Evolutionary conservation across 1,284 basidiomycete species (phyloP).

Genomic region (Irpex sp.): DNA sequence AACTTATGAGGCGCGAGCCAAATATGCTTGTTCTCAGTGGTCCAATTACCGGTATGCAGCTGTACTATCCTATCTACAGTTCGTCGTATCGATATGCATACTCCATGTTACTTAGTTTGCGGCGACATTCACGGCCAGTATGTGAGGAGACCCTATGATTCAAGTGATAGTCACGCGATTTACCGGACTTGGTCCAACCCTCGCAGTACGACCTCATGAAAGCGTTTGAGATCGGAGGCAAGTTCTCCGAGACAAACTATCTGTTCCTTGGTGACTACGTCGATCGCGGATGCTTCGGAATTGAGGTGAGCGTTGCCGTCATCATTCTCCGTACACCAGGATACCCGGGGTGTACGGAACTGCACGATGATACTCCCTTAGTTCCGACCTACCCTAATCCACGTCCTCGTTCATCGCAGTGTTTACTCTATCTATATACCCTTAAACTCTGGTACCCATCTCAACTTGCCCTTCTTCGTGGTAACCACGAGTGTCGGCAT

Average conservation of each 20-base stretch:
- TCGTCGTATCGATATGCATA: not conserved
- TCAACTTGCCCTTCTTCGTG: slow-evolving; percentile 25
- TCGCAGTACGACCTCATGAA: slow-evolving; percentile 95
- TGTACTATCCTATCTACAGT: slow-evolving; percentile 3
- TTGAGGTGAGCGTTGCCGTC: slow-evolving; percentile 60
- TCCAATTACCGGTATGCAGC: slow-evolving; percentile 82
- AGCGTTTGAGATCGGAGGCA: slow-evolving; percentile 94
- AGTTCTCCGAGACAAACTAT: slow-evolving; percentile 85
- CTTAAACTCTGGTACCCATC: slow-evolving; percentile 29
- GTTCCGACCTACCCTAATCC: not conserved
- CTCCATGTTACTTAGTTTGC: slow-evolving; percentile 57
- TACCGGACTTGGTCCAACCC: slow-evolving; percentile 12
- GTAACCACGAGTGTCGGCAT: slow-evolving; percentile 31
- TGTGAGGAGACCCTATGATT: slow-evolving; percentile 46
- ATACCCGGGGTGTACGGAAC: too few relatives aligned
- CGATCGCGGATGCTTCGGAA: slow-evolving; percentile 94
- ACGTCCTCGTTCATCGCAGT: slow-evolving; percentile 13
- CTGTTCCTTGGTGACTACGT: slow-evolving; percentile 99
- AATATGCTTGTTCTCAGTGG: slow-evolving; percentile 87
- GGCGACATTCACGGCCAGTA: slow-evolving; percentile 99
- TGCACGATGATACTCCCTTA: not conserved
- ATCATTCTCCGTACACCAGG: too few relatives aligned
- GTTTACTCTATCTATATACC: slow-evolving; percentile 24
- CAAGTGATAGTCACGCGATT: not conserved
- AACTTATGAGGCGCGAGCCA: slow-evolving; percentile 76